A percentile compares a stretch with the other conserved stretches of the same genome.
Conservation (phyloP, 1,139 yeast species). For the Hansenula sp. region DNA sequence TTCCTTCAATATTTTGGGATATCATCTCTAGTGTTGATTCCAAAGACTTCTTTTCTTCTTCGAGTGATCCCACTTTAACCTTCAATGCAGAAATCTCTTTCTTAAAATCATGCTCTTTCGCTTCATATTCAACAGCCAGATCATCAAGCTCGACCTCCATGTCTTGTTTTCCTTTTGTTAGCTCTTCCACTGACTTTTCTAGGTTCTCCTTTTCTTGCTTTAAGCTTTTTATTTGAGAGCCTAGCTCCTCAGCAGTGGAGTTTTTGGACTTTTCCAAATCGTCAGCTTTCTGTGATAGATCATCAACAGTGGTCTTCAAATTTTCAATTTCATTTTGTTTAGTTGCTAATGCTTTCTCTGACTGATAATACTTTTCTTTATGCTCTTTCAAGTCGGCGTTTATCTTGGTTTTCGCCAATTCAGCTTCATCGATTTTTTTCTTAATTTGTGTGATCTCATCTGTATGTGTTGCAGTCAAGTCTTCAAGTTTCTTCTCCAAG, state of each 20-base stretch:
- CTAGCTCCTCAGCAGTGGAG: too few relatives aligned
- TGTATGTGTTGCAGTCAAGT: too few relatives aligned
- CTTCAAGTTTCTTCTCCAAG: neutral
- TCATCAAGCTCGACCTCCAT: constrained; percentile 20
- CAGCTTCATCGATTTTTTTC: neutral
- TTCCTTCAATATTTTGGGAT: constrained; percentile 26
- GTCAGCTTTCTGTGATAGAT: too few relatives aligned
- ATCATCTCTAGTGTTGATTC: constrained; percentile 26
- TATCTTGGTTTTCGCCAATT: neutral
- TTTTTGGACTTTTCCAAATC: too few relatives aligned
- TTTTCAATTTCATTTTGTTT: neutral
- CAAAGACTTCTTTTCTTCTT: constrained; percentile 24
- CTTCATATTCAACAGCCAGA: constrained; percentile 15
- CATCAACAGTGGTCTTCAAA: too few relatives aligned
- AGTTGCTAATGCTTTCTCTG: too few relatives aligned
- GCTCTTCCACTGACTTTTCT: too few relatives aligned
- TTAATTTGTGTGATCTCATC: too few relatives aligned
- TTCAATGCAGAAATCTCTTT: constrained; percentile 10
- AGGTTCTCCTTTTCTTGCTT: too few relatives aligned
- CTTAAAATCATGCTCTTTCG: constrained; percentile 14
- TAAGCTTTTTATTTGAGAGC: too few relatives aligned
- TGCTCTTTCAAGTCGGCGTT: neutral
- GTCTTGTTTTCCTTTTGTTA: constrained; percentile 6
- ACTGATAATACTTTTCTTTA: neutral
- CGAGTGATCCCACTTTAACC: constrained; percentile 21